Evolutionary conservation across 2,329 filamentous ascomycete genomes (phyloP), one percentile per base, ranked within the genome.

Genomic region (Aspergillus hortae): DNA sequence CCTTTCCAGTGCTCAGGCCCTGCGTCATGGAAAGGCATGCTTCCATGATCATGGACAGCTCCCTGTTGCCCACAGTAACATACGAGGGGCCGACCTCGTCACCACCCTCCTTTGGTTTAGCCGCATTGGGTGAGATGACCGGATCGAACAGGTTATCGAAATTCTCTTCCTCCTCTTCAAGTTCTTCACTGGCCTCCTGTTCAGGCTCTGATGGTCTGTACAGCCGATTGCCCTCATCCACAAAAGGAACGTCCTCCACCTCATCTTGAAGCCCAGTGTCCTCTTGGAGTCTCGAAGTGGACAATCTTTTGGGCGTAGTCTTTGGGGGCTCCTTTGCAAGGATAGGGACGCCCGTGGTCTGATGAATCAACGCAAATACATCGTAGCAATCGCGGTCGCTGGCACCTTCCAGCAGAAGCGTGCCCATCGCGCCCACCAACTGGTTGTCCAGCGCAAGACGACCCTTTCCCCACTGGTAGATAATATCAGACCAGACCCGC

Each of bases 381-480:
- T 90, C 83, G 56, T 87, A 83, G 69, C 81, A 85, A 60, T 94
- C 86, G 46, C 77, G 71, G 15, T 81, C 75, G 10, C 79, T 72
- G 33, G 70, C 74, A 14, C 88, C 84, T 46, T 86, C 74, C 19
- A 91, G 73, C n/a, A 97, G 76, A 3, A 96, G 61, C 33, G 86
- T 80, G 5, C 86, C 90, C 89, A 97, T 95, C 27, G 88, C 80
- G 63, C 84, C 87, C 3, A 95, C 87, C 17, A 97, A 76, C 50
- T 82, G 75, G 68, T 94, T 90, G 61, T 96, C 92, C 17, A 97
- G 77, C 45, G 79, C 62, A 14, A 97, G 61, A 47, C 83, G 76
- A 27, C 87, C 90, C 48, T 80, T 77, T 49, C 79, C 81, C 92
- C 92, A 97, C 56, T 84, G 85, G n/a, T 76, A 70, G 15, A 90